Evolutionary conservation across 768 basidiomycete species (phyloP).

Genomic region (Naganishia vaughanmartiniae): DNA sequence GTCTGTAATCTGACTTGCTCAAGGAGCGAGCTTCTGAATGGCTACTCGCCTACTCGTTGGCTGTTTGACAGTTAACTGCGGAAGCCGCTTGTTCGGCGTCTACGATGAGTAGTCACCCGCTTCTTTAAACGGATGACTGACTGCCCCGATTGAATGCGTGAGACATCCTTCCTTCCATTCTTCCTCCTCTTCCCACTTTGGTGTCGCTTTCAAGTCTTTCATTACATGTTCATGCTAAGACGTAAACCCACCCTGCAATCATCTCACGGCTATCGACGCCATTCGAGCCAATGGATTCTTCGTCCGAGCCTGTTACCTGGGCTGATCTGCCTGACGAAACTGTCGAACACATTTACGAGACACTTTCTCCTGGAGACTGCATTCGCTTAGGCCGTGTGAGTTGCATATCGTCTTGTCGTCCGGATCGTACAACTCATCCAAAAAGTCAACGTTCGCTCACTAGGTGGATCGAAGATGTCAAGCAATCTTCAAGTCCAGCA

Average conservation of each 20-base stretch:
- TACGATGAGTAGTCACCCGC: neutral
- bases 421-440: neutral
- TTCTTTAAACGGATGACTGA: neutral
- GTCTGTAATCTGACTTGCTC: no score
- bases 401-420: neutral
- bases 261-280: neutral
- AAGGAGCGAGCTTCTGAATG: no score
- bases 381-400: conserved; percentile 10
- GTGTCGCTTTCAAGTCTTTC: neutral
- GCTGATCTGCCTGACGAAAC: conserved; percentile 18
- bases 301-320: conserved; percentile 6
- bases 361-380: conserved; percentile 4
- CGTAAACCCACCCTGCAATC: neutral
- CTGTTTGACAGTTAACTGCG: neutral
- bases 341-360: conserved; percentile 8
- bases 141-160: neutral
- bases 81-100: neutral
- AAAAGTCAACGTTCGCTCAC: no score
- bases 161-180: neutral
- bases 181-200: neutral
- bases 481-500: conserved; percentile 18
- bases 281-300: neutral
- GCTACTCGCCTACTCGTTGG: no score
- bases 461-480: conserved; percentile 20
- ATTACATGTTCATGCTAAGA: neutral